Evolutionary conservation across 2,329 filamentous ascomycete genomes (phyloP).

Genomic region (Leptographium galeiforme): DNA sequence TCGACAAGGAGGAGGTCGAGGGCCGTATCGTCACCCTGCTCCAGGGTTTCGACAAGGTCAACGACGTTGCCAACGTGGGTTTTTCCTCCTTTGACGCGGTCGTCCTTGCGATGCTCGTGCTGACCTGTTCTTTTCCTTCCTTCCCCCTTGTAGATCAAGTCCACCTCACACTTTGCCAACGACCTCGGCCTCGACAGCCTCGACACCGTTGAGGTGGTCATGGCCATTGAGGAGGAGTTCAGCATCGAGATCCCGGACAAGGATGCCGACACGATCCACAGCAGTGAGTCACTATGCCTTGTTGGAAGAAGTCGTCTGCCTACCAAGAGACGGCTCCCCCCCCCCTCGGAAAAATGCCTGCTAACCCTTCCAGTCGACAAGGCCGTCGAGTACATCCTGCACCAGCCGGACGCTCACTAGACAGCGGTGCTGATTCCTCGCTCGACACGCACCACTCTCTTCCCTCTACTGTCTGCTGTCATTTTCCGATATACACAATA

Average conservation of each 20-base stretch:
- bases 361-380: slow-evolving; percentile 57
- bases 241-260: slow-evolving; percentile 98
- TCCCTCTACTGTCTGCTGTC: background rate
- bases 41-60: slow-evolving; percentile 95
- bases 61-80: slow-evolving; percentile 49
- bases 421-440: background rate
- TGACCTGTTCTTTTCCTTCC: too few relatives aligned
- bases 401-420: slow-evolving; percentile 79
- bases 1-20: slow-evolving; percentile 58
- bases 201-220: slow-evolving; percentile 98
- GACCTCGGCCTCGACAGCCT: slow-evolving; percentile 94
- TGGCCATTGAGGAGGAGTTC: slow-evolving; percentile 94
- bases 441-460: background rate
- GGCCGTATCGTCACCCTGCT: slow-evolving; percentile 84
- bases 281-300: slow-evolving; percentile 46
- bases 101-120: too few relatives aligned
- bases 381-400: slow-evolving; percentile 86
- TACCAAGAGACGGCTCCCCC: background rate
- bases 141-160: slow-evolving; percentile 52
- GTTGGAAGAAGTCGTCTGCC: background rate
- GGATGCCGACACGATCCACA: slow-evolving; percentile 88
- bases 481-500: background rate
- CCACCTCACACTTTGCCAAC: slow-evolving; percentile 82
- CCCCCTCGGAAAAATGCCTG: too few relatives aligned
- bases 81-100: background rate